A percentile compares a stretch with the other conserved stretches of the same genome.
Evolutionary conservation across 2,329 filamentous ascomycete species (phyloP).

Genomic region (Pseudogymnoascus sp.): DNA sequence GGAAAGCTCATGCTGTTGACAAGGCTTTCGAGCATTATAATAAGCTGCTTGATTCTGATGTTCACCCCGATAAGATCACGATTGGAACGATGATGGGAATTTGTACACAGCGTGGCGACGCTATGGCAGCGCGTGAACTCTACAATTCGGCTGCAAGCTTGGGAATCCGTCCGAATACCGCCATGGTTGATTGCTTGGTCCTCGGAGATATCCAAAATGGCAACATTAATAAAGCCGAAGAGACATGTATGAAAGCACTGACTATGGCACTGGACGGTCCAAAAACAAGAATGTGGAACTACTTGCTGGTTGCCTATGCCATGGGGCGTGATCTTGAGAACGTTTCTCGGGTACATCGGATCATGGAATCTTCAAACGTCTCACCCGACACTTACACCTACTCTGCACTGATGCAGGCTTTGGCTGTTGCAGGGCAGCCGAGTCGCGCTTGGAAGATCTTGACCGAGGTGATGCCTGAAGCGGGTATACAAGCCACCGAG

Average conservation of each 20-base stretch:
- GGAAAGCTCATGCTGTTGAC: constrained; percentile 59
- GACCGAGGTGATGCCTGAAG: constrained; percentile 43
- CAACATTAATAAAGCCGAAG: constrained; percentile 48
- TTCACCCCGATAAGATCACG: constrained; percentile 55
- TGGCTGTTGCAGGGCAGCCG: constrained; percentile 47
- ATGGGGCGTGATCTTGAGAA: constrained; percentile 51
- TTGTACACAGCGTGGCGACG: constrained; percentile 64
- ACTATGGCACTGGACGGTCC: constrained; percentile 44
- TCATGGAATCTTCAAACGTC: constrained; percentile 48
- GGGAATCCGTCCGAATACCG: constrained; percentile 44
- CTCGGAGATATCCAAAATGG: constrained; percentile 59
- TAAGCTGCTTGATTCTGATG: constrained; percentile 43
- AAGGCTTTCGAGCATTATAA: constrained; percentile 60
- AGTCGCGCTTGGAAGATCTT: constrained; percentile 49
- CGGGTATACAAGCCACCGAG: constrained; percentile 38
- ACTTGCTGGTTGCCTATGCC: constrained; percentile 64
- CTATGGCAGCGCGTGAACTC: constrained; percentile 60
- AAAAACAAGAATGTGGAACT: constrained; percentile 69
- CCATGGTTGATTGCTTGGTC: constrained; percentile 60
- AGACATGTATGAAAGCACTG: constrained; percentile 52
- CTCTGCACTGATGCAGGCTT: constrained; percentile 52
- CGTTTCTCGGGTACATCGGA: constrained; percentile 47
- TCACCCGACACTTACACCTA: constrained; percentile 52
- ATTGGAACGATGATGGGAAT: constrained; percentile 71
- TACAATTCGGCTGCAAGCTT: constrained; percentile 55